Percentiles rank a stretch among this genome's conserved stretches.
Evolutionary conservation across 2,329 filamentous ascomycete species (phyloP).

Genomic region (Diaporthe velutina): DNA sequence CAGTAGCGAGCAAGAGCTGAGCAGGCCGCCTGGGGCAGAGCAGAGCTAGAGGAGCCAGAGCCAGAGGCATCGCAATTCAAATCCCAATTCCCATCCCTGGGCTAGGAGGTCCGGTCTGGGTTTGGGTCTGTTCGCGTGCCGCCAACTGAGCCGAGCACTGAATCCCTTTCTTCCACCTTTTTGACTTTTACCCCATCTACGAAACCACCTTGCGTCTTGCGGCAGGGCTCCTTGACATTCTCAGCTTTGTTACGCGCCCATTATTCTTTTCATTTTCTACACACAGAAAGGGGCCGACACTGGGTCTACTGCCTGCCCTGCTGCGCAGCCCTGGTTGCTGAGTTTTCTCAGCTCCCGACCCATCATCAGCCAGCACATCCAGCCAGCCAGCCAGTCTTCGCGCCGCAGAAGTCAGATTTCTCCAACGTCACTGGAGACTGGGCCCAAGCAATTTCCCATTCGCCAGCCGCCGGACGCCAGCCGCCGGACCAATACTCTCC

Average conservation of each 20-base stretch:
- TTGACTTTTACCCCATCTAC: constrained; percentile 32
- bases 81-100: constrained; percentile 29
- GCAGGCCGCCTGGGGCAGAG: neutral
- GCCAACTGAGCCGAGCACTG: constrained; percentile 27
- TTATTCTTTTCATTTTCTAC: constrained; percentile 27
- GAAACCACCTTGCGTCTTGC: constrained; percentile 26
- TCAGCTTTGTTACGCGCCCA: constrained; percentile 30
- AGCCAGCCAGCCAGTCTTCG: constrained; percentile 5
- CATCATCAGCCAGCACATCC: constrained; percentile 10
- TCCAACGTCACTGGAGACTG: constrained; percentile 24
- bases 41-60: constrained; percentile 9
- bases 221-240: constrained; percentile 25
- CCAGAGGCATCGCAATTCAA: constrained; percentile 11
- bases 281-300: constrained; percentile 12
- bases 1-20: neutral
- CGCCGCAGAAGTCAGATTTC: constrained; percentile 26
- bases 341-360: constrained; percentile 28
- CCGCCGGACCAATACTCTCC: constrained; percentile 28
- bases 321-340: constrained; percentile 24
- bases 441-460: constrained; percentile 35
- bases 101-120: constrained; percentile 13
- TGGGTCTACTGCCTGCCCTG: constrained; percentile 21
- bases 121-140: constrained; percentile 20
- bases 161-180: constrained; percentile 31
- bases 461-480: constrained; percentile 27